A percentile compares a stretch with the other conserved stretches of the same genome.
These are phyloP conservation scores for Angomonas deanei DNA, from an alignment of 208 protist genomes.

Conservation along the genomic window DNA sequence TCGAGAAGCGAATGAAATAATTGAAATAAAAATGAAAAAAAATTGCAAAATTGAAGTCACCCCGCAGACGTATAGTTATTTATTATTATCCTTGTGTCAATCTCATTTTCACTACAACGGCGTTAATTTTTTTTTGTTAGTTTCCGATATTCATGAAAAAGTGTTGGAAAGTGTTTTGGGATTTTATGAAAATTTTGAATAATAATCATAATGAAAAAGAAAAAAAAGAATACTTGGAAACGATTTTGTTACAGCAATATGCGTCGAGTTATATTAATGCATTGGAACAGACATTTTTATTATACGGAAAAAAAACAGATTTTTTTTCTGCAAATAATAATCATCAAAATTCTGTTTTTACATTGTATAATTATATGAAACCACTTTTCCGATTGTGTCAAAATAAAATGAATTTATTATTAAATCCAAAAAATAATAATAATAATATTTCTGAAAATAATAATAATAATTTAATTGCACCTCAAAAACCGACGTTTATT, in stretches of 20 bases:
- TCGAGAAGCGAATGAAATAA: neutral
- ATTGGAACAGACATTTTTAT: neutral
- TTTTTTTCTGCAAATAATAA: slow-evolving; percentile 1
- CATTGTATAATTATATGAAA: neutral
- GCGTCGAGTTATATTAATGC: neutral
- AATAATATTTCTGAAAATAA: neutral
- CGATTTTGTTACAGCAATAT: neutral
- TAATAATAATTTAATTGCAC: neutral
- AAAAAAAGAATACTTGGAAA: neutral
- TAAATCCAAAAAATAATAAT: neutral
- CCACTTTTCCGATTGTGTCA: neutral
- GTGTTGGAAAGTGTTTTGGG: neutral
- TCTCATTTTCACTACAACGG: neutral
- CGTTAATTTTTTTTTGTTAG: neutral
- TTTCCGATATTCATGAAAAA: neutral
- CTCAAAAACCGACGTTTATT: neutral
- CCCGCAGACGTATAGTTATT: neutral
- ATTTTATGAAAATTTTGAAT: neutral
- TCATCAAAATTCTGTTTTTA: neutral
- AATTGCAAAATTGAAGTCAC: neutral
- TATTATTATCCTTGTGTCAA: neutral
- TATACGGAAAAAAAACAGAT: slow-evolving; percentile 1
- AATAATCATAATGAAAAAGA: slow-evolving; percentile 5
- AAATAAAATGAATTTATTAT: neutral
- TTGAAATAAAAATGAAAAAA: neutral